A percentile compares a stretch with the other conserved stretches of the same genome.
These are phyloP conservation scores for Corynespora cassiicola DNA, from an alignment of 2,329 filamentous ascomycete genomes.

Conservation along the genomic window DNA sequence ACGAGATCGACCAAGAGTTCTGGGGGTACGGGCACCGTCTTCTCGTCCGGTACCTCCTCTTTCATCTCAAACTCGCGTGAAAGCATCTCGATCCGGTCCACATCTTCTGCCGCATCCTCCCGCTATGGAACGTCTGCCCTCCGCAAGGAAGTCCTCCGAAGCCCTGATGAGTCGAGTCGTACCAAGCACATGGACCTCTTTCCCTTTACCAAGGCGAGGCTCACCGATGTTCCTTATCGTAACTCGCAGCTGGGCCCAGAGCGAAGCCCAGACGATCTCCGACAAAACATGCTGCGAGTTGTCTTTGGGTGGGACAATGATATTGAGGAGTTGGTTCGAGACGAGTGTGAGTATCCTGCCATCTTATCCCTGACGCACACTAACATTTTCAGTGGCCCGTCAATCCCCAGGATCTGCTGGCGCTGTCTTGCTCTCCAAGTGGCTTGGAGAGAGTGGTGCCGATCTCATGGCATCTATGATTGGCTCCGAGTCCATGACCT, in stretches of 20 bases:
- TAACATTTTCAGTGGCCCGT: conserved; percentile 61
- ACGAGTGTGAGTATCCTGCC: conserved; percentile 67
- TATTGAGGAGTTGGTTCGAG: conserved; percentile 78
- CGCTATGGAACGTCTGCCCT: conserved; percentile 69
- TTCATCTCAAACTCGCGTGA: conserved; percentile 52
- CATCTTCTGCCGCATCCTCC: conserved; percentile 57
- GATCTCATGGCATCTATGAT: conserved; percentile 81
- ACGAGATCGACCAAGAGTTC: conserved; percentile 23
- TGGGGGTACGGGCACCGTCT: conserved; percentile 67
- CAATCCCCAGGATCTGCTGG: conserved; percentile 77
- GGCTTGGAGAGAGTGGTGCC: conserved; percentile 84
- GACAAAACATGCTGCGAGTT: conserved; percentile 87
- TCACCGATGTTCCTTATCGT: conserved; percentile 84
- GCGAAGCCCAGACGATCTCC: conserved; percentile 71
- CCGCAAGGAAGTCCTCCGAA: conserved; percentile 79
- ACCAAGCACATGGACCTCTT: conserved; percentile 75
- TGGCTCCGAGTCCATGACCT: conserved; percentile 83
- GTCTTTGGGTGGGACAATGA: conserved; percentile 96
- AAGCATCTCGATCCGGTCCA: conserved; percentile 63
- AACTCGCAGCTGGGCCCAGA: conserved; percentile 63
- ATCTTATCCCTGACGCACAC: conserved; percentile 3
- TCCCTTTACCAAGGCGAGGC: conserved; percentile 79
- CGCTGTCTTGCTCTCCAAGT: conserved; percentile 85
- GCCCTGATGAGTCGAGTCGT: conserved; percentile 72
- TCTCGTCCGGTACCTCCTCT: conserved; percentile 69